Evolutionary conservation across 202 grass and related monocot species (phyloP), one percentile per base, ranked within the genome.

Genomic region (Brachypodium distachyon): DNA sequence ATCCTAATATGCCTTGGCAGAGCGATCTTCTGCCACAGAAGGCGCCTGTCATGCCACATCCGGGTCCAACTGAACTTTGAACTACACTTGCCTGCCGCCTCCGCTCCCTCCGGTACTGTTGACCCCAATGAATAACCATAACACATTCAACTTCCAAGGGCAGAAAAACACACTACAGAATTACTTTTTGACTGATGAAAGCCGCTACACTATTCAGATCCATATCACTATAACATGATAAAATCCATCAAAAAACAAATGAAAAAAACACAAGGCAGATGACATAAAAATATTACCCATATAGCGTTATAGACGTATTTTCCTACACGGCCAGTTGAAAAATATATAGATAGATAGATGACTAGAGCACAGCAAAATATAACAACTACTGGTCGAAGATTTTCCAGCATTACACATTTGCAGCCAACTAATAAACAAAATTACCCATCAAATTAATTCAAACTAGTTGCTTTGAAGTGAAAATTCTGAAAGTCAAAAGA

Each of bases 331-430:
- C 5, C 10, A 49, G 8, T 23, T 50, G 8, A 29, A 36, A 36
- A 3, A 3, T 6, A 36, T 18, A 14, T 34, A 21, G 11, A 68
- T 61, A 61, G n/a, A 25, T 41, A 66, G 22, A 66, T 43, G 38
- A 13, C 7, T 29, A 34, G 31, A 76, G 4, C 43, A 76, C 22
- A 26, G 31, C 2, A 21, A 56, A 5, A 49, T 32, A 21, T 44
- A 69, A 5, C 54, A 12, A 70, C 13, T 37, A 3, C 12, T 36
- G 1, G 14, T 18, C 47, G 66, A 61, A 57, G 9, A 61, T 59
- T 80, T 80, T 47, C 53, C 52, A 71, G 53, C 40, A 70, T 79
- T 59, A 57, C 51, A 58, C 12, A 68, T 52, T 56, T 46, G 13
- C 40, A 80, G 42, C n/a, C 49, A 55, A 54, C 22, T 70, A 69